A percentile compares a stretch with the other conserved stretches of the same genome.
Evolutionary conservation across 345 rosid species (phyloP).

Genomic region (Melaleuca alternifolia): DNA sequence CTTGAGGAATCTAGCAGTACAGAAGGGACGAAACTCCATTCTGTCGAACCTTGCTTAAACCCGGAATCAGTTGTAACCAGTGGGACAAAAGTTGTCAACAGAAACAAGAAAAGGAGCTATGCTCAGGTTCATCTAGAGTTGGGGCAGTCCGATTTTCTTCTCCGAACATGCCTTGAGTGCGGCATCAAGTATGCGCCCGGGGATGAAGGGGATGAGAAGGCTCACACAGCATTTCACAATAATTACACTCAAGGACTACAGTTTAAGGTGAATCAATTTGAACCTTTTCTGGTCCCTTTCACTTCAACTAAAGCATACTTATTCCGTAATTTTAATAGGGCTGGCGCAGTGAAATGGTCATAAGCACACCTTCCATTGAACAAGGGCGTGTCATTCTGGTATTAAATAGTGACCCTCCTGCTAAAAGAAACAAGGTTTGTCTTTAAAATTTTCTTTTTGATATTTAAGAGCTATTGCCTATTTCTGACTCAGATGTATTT

Average conservation of each 20-base stretch:
- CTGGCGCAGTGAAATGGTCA: constrained; percentile 51
- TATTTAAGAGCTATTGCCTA: not conserved
- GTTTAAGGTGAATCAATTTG: constrained; percentile 41
- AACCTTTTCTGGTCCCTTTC: not conserved
- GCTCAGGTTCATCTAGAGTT: constrained; percentile 73
- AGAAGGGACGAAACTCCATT: not conserved
- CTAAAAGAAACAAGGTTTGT: constrained; percentile 58
- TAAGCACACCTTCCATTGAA: constrained; percentile 16
- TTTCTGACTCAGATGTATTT: not conserved
- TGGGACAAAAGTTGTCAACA: not conserved
- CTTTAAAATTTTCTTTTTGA: not conserved
- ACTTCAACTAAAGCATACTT: not conserved
- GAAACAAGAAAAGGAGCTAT: constrained; percentile 57
- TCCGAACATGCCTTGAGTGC: constrained; percentile 45
- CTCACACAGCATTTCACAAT: constrained; percentile 53
- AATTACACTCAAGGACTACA: constrained; percentile 53
- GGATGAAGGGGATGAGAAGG: constrained; percentile 66
- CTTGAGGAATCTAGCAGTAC: not conserved
- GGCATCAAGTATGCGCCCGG: constrained; percentile 66
- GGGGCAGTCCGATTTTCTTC: constrained; percentile 84
- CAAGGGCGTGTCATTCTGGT: constrained; percentile 47
- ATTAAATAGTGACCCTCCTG: constrained; percentile 35
- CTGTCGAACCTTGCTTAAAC: constrained; percentile 4
- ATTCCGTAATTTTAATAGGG: constrained; percentile 27
- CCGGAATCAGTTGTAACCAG: not conserved